phyloP scores from a whole-genome alignment of 1,284 basidiomycete species.

The Pseudozyma hubeiensis region DNA sequence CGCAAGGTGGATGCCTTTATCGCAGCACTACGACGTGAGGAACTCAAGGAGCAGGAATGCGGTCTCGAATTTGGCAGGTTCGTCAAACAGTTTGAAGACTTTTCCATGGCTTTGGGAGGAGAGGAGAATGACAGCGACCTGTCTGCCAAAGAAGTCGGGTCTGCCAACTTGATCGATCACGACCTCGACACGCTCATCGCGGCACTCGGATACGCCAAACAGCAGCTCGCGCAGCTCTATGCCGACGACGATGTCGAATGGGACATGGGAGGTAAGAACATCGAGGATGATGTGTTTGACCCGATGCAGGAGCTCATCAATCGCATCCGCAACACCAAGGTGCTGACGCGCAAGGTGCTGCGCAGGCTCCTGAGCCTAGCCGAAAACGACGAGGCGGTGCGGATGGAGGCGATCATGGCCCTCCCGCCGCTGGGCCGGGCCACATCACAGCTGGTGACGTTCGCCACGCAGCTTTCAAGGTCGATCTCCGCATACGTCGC shows the following conservation, averaged over 20 bases:
- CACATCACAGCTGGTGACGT: slow-evolving; percentile 58
- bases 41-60: slow-evolving; percentile 91
- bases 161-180: slow-evolving; percentile 61
- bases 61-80: slow-evolving; percentile 82
- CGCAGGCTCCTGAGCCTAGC: slow-evolving; percentile 59
- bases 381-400: slow-evolving; percentile 60
- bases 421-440: slow-evolving; percentile 57
- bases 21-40: slow-evolving; percentile 82
- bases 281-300: slow-evolving; percentile 54
- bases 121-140: slow-evolving; percentile 71
- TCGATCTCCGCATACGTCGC: slow-evolving; percentile 40
- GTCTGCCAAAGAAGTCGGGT: slow-evolving; percentile 63
- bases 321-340: slow-evolving; percentile 56
- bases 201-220: slow-evolving; percentile 58
- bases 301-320: slow-evolving; percentile 58
- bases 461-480: slow-evolving; percentile 50
- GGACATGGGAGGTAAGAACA: slow-evolving; percentile 45
- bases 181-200: slow-evolving; percentile 67
- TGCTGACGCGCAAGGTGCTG: slow-evolving; percentile 62
- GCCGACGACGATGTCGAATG: slow-evolving; percentile 54
- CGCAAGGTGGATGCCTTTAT: slow-evolving; percentile 91
- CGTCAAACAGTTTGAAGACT: slow-evolving; percentile 60
- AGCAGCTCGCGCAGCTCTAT: slow-evolving; percentile 53
- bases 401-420: slow-evolving; percentile 54
- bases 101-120: slow-evolving; percentile 72